These are phyloP conservation scores for Suillus tomentosus DNA, from an alignment of 768 basidiomycete genomes.

Conservation along the genomic window DNA sequence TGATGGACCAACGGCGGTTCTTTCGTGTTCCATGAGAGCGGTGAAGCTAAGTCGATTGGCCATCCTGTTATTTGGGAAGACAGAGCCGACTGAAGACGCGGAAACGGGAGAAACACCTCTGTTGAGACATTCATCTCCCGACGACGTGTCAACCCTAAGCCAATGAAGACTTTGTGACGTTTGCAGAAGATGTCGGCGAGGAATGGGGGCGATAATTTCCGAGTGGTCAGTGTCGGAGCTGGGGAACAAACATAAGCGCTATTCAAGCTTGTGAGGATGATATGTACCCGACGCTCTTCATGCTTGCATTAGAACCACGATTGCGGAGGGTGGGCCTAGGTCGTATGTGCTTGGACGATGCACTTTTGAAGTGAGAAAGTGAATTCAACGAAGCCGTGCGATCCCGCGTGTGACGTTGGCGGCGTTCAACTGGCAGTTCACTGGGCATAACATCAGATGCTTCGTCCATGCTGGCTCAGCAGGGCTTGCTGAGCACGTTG, in stretches of 20 bases:
- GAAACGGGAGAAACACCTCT: conserved; percentile 38
- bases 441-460: background rate
- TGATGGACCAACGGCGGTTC: conserved; percentile 13
- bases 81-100: conserved; percentile 30
- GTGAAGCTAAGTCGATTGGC: conserved; percentile 42
- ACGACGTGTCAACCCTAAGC: conserved; percentile 48
- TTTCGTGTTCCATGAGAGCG: conserved; percentile 41
- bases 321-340: conserved; percentile 18
- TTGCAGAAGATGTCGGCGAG: conserved; percentile 67
- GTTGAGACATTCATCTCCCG: conserved; percentile 43
- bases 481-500: conserved; percentile 3
- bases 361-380: conserved; percentile 11
- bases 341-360: conserved; percentile 8
- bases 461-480: conserved; percentile 8
- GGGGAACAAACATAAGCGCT: background rate
- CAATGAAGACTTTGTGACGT: conserved; percentile 59
- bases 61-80: conserved; percentile 23
- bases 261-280: background rate
- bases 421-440: conserved; percentile 1
- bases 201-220: conserved; percentile 64
- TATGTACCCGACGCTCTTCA: conserved; percentile 23
- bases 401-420: conserved; percentile 12
- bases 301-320: conserved; percentile 18
- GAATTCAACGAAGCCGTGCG: conserved; percentile 22
- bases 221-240: conserved; percentile 33